Conservation (phyloP, 73 alveolate genomes). For the Tetrahymena elliotti region DNA sequence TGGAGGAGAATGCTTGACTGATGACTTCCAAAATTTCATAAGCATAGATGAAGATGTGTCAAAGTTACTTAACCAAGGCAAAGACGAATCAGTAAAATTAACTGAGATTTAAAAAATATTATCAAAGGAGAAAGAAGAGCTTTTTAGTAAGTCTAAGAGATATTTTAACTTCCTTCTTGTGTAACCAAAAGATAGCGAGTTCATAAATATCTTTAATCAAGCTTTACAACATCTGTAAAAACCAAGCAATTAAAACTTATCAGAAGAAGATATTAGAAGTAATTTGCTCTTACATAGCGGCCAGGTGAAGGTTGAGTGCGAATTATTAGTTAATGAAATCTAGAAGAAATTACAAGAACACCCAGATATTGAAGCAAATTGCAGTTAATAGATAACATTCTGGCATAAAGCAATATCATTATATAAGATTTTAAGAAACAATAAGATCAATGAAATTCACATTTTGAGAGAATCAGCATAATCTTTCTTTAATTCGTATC, state of each 20-base stretch:
- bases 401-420: not conserved
- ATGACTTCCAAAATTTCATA: not conserved
- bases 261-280: not conserved
- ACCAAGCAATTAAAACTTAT: not conserved
- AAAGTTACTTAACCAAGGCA: not conserved
- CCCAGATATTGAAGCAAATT: not conserved
- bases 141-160: not conserved
- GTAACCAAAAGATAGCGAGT: not conserved
- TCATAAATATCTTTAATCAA: not conserved
- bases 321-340: not conserved
- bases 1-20: not conserved
- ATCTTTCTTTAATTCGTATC: not conserved
- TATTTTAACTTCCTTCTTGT: not conserved
- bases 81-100: not conserved
- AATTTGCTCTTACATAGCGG: not conserved
- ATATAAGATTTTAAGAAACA: not conserved
- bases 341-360: not conserved
- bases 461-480: not conserved
- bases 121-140: not conserved
- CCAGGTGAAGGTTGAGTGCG: not conserved
- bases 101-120: not conserved
- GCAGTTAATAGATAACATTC: not conserved
- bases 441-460: not conserved
- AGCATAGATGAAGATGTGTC: not conserved
- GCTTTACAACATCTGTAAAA: not conserved